Evolutionary conservation across 2,329 filamentous ascomycete species (phyloP).

Genomic region (Fusarium drepaniforme): DNA sequence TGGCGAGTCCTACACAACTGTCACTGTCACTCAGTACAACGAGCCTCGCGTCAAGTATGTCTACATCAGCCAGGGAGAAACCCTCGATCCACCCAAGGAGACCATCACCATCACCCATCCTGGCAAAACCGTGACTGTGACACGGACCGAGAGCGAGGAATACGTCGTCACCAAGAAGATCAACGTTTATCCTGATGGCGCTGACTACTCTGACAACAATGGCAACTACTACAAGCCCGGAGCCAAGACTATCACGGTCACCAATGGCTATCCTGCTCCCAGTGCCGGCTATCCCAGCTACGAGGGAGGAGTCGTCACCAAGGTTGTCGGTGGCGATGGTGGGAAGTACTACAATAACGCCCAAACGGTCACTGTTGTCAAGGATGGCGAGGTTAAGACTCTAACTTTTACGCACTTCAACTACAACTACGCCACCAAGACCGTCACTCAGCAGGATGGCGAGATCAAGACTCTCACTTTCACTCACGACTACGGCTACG

Average conservation of each 20-base stretch:
- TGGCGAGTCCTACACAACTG: constrained; percentile 19
- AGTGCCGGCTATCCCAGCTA: constrained; percentile 25
- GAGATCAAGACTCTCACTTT: constrained; percentile 28
- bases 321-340: constrained; percentile 6
- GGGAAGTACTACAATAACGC: constrained; percentile 1
- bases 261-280: constrained; percentile 15
- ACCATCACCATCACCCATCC: constrained; percentile 45
- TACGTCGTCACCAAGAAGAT: constrained; percentile 40
- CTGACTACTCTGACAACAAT: constrained; percentile 4
- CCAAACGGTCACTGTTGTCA: constrained; percentile 31
- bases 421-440: constrained; percentile 19
- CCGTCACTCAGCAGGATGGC: constrained; percentile 29
- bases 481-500: not conserved
- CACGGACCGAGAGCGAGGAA: constrained; percentile 33
- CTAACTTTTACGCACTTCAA: constrained; percentile 26
- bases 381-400: constrained; percentile 34
- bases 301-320: constrained; percentile 23
- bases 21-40: constrained; percentile 32
- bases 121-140: constrained; percentile 42
- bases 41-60: constrained; percentile 28
- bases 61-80: constrained; percentile 37
- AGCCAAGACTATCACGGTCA: constrained; percentile 30
- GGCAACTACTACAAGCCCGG: constrained; percentile 15
- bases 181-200: constrained; percentile 22
- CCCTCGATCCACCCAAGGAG: constrained; percentile 32